Evolutionary conservation across 352 stramenopile species (phyloP).

Genomic region (Phytophthora quininea): DNA sequence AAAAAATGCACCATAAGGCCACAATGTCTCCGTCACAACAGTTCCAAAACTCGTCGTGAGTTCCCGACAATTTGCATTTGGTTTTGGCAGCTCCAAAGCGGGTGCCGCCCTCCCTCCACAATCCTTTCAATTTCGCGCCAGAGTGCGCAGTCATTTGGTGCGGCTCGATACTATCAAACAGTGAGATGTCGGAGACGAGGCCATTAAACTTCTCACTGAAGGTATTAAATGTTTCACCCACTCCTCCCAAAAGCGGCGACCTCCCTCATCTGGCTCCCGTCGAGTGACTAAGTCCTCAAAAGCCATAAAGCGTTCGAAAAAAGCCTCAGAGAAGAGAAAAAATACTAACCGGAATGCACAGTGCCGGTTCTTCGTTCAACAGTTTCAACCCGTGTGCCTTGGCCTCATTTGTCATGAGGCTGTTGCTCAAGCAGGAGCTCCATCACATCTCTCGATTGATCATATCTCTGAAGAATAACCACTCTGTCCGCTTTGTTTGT

Average conservation of each 20-base stretch:
- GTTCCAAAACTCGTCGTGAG: slow-evolving; percentile 1
- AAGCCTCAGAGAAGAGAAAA: background rate
- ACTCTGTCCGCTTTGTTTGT: slow-evolving; percentile 9
- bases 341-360: slow-evolving; percentile 5
- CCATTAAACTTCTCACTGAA: background rate
- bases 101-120: background rate
- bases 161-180: background rate
- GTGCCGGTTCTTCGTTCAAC: background rate
- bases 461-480: background rate
- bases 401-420: background rate
- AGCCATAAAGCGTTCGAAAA: slow-evolving; percentile 8
- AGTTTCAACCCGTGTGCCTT: background rate
- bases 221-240: slow-evolving; percentile 4
- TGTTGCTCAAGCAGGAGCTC: slow-evolving; percentile 5
- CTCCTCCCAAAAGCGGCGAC: background rate
- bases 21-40: background rate
- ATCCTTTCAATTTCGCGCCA: background rate
- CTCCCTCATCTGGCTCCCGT: background rate
- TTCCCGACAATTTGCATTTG: background rate
- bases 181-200: background rate
- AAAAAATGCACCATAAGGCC: background rate
- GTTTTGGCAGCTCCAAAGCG: background rate
- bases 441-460: slow-evolving; percentile 2
- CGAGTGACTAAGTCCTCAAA: slow-evolving; percentile 4
- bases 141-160: background rate